Conservation (phyloP, 495 filamentous ascomycete species). For the Cryomyces minteri region DNA sequence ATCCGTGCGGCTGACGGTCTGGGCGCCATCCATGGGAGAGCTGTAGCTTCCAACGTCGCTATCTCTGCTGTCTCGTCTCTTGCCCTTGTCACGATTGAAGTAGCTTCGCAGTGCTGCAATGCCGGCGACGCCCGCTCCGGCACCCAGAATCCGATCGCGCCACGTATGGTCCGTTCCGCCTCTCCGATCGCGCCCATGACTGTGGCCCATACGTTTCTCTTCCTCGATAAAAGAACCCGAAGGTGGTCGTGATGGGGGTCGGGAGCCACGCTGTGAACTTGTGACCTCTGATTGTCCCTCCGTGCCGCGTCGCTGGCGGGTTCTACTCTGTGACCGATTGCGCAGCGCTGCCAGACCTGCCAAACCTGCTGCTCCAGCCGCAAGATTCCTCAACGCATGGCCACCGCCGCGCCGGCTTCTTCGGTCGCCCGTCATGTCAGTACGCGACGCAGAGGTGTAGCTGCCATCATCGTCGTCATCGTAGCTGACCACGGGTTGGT, state of each 20-base stretch:
- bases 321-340: slow-evolving; percentile 16
- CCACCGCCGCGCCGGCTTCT: slow-evolving; percentile 4
- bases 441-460: slow-evolving; percentile 21
- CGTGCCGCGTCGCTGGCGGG: slow-evolving; percentile 1
- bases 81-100: slow-evolving; percentile 32
- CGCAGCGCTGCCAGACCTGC: slow-evolving; percentile 40
- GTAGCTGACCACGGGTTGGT: slow-evolving; percentile 30
- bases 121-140: slow-evolving; percentile 47
- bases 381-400: slow-evolving; percentile 5
- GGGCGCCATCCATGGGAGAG: slow-evolving; percentile 11
- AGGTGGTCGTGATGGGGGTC: slow-evolving; percentile 1
- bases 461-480: slow-evolving; percentile 33
- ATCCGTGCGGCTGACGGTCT: slow-evolving; percentile 17
- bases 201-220: slow-evolving; percentile 7
- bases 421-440: slow-evolving; percentile 3
- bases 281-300: slow-evolving; percentile 14
- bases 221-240: slow-evolving; percentile 7
- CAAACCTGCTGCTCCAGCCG: slow-evolving; percentile 33
- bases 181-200: slow-evolving; percentile 12
- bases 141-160: slow-evolving; percentile 45
- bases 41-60: slow-evolving; percentile 22
- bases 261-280: slow-evolving; percentile 13
- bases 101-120: slow-evolving; percentile 44
- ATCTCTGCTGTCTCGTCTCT: slow-evolving; percentile 33
- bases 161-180: slow-evolving; percentile 15